These are phyloP conservation scores for Penstemon newberryi DNA, from an alignment of 257 asterid species.

Conservation along the genomic window DNA sequence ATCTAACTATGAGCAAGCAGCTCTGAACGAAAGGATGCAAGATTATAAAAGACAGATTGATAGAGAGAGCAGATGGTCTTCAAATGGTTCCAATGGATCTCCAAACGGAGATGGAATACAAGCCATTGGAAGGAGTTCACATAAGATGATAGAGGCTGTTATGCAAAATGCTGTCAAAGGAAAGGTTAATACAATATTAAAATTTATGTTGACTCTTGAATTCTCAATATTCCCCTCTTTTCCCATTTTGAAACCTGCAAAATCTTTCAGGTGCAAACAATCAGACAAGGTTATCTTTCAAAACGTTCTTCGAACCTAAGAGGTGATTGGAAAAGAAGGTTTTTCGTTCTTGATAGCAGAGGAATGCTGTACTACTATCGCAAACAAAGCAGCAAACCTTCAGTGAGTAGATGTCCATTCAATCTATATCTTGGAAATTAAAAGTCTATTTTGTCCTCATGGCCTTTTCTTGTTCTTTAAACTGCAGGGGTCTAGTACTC, in stretches of 20 bases:
- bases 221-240: background rate
- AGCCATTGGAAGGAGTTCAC: constrained; percentile 96
- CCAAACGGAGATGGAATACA: constrained; percentile 99
- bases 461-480: background rate
- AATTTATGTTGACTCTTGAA: constrained; percentile 22
- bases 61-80: constrained; percentile 88
- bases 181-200: constrained; percentile 53
- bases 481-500: constrained; percentile 79
- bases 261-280: constrained; percentile 90
- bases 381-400: constrained; percentile 80
- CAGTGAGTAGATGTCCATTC: constrained; percentile 59
- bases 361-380: constrained; percentile 99
- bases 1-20: constrained; percentile 94
- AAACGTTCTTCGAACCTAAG: constrained; percentile 93
- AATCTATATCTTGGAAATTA: constrained; percentile 1
- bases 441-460: background rate
- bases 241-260: constrained; percentile 29
- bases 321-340: constrained; percentile 99
- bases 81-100: constrained; percentile 57
- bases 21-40: constrained; percentile 97
- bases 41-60: constrained; percentile 92
- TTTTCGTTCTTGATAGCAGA: constrained; percentile 98
- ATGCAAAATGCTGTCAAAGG: constrained; percentile 99
- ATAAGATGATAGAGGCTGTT: constrained; percentile 98
- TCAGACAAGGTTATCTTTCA: constrained; percentile 97